These are phyloP conservation scores for Tetrahymena malaccensis DNA, from an alignment of 73 alveolate species.

Conservation along the genomic window DNA sequence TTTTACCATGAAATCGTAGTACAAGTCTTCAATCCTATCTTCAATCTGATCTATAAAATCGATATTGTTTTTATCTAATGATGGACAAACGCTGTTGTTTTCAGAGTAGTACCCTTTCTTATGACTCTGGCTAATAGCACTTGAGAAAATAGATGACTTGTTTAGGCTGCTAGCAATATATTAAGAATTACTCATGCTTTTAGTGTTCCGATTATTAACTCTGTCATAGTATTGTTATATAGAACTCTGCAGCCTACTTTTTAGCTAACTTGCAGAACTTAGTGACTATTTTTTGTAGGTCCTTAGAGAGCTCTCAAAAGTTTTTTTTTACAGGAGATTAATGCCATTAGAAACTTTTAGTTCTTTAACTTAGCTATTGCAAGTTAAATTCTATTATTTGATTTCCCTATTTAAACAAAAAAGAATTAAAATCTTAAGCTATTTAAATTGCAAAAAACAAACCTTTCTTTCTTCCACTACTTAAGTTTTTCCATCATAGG, in stretches of 20 bases:
- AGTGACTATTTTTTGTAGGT: neutral
- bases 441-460: no score
- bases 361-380: neutral
- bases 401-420: neutral
- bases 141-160: neutral
- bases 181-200: neutral
- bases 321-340: neutral
- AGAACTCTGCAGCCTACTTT: neutral
- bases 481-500: neutral
- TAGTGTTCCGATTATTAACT: neutral
- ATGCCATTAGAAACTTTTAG: neutral
- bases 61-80: neutral
- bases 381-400: neutral
- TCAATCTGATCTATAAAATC: neutral
- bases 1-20: neutral
- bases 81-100: neutral
- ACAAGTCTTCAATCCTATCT: neutral
- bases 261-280: neutral
- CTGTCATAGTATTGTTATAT: neutral
- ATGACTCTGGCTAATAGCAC: neutral
- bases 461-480: neutral
- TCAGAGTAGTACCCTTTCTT: neutral
- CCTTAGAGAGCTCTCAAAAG: neutral
- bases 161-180: neutral
- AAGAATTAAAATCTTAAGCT: neutral